A percentile compares a stretch with the other conserved stretches of the same genome.
Conservation (phyloP, 306 rosid genomes). For the Lithocarpus polystachyus region DNA sequence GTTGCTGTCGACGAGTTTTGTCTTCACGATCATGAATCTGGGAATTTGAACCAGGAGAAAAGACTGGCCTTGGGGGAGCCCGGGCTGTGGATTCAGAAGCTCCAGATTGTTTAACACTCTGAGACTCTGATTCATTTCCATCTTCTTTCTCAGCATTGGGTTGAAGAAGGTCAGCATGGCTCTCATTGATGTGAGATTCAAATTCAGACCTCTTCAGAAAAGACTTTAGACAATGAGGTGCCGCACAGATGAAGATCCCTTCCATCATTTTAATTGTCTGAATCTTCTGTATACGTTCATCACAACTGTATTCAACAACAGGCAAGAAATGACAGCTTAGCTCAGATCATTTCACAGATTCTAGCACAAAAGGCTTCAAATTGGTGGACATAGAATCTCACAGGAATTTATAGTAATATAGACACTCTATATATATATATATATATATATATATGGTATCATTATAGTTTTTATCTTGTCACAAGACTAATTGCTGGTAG, state of each 20-base stretch:
- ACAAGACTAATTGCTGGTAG: background rate
- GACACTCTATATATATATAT: background rate
- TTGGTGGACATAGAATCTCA: slow-evolving; percentile 6
- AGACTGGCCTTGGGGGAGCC: slow-evolving; percentile 64
- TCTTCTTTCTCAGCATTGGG: slow-evolving; percentile 79
- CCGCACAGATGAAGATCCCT: slow-evolving; percentile 95
- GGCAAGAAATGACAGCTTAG: slow-evolving; percentile 17
- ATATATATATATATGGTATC: background rate
- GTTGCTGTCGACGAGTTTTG: slow-evolving; percentile 61
- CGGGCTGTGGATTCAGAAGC: slow-evolving; percentile 73
- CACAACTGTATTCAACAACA: slow-evolving; percentile 63
- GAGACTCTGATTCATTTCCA: slow-evolving; percentile 82
- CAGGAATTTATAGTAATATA: background rate
- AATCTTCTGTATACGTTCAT: slow-evolving; percentile 96
- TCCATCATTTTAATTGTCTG: slow-evolving; percentile 97
- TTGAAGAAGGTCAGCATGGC: slow-evolving; percentile 68
- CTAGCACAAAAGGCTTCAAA: background rate
- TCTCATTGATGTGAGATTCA: slow-evolving; percentile 85
- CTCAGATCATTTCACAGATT: slow-evolving; percentile 10
- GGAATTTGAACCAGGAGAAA: slow-evolving; percentile 80
- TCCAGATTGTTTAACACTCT: slow-evolving; percentile 63
- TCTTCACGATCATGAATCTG: slow-evolving; percentile 81
- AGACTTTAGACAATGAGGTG: slow-evolving; percentile 96
- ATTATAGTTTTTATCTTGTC: background rate
- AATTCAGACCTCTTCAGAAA: slow-evolving; percentile 76